Evolutionary conservation across 2,329 filamentous ascomycete genomes (phyloP).

Genomic region (Colletotrichum sp.): DNA sequence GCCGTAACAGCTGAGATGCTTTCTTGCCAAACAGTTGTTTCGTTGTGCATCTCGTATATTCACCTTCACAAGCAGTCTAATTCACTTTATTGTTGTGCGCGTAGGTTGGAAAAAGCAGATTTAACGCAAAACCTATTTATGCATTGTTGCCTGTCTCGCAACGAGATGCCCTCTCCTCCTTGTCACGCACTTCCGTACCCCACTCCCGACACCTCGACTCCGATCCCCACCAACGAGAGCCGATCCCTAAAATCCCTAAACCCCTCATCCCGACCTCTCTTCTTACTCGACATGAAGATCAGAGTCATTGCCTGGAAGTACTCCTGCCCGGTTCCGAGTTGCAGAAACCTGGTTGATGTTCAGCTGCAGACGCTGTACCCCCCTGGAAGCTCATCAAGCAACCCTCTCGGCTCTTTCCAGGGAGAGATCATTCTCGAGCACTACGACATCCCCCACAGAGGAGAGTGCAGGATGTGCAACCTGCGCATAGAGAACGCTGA

Average conservation of each 20-base stretch:
- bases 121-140: not conserved
- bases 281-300: not conserved
- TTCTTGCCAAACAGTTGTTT: not conserved
- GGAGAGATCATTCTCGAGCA: not conserved
- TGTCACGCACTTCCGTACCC: not conserved
- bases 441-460: not conserved
- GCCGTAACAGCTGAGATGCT: not conserved
- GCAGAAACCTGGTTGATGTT: not conserved
- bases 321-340: not conserved
- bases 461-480: not conserved
- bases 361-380: not conserved
- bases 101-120: fast-evolving
- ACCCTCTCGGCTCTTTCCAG: not conserved
- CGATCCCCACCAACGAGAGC: not conserved
- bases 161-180: not conserved
- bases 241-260: not conserved
- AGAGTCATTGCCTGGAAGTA: not conserved
- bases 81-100: not conserved
- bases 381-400: not conserved
- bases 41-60: no score
- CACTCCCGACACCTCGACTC: not conserved
- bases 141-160: not conserved
- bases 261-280: not conserved
- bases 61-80: not conserved
- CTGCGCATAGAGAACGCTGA: not conserved